Base-by-base conservation (phyloP, 352 stramenopile genomes). In the Pythium rishiriense region DNA sequence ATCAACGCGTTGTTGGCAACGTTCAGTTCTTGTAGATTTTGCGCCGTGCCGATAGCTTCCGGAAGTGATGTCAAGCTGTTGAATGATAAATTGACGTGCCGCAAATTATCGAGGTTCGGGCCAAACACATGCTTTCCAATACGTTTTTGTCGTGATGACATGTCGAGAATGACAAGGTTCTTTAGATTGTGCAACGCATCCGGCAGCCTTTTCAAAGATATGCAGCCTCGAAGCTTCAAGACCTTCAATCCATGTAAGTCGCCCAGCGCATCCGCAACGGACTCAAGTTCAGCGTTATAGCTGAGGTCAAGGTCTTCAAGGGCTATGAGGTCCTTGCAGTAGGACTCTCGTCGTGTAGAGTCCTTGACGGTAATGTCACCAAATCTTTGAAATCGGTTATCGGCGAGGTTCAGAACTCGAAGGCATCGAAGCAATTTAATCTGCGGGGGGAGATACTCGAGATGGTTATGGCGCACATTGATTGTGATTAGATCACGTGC, bases 261-360 rank as follows among this genome's bases (percentile, higher is more conserved):
- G 1, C 78, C 71, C 9, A 88, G 61, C 12, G 61, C 58, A 26
- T 88, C 78, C 2, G 66, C 53, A 45, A 88, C 58, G 4, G 33
- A 21, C 52, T 72, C 64, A 3, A 90, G 58, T 25, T 56, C 11
- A 4, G 59, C 15, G 31, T 92, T 94, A 42, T 62, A 76, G 9
- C 64, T 66, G 2, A 92, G 33, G 26, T 86, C 75, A 26, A 94
- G 73, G 28, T 85, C 72, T 63, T 88, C 73, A 0, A 92, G 68
- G 4, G 67, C 65, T 0, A 45, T 24, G 7, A 88, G 48, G 2
- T 74, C 72, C 15, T 64, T 51, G 33, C 75, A 90, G 45, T 76
- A 72, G 15, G 64, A 56, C 24, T 70, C 54, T 21, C 48, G 37
- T 22, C 21, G 42, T 39, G 19, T 26, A 6, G 50, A 47, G 35